Base-by-base conservation (phyloP, 805 yeast species). In the Kuraishia capsulata region DNA sequence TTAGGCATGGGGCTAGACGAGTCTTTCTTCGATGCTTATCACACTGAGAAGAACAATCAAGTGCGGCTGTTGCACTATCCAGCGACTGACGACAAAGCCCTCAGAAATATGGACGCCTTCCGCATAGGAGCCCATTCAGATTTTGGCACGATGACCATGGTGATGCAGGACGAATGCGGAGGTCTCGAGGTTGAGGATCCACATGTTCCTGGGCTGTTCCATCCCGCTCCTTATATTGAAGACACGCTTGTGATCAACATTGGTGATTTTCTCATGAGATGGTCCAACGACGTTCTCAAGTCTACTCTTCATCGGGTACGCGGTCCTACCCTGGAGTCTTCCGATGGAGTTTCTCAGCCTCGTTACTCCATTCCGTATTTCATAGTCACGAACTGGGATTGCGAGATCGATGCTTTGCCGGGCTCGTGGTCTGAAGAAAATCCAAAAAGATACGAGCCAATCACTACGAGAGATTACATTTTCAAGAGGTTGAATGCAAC, bases 51-150 rank as follows among this genome's bases (percentile, higher is more conserved):
- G 3, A 45, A 49, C 37, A 53, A 57, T 30, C 56, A 54, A 19
- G 43, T 55, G 14, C 47, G 67, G 33, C 36, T 61, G 29, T 43
- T 61, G n/a, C 65, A 59, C 39, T 63, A 62, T 33, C 57, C 62
- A 4, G 16, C 36, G 18, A 33, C 36, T 4, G 28, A 21, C 18
- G 54, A 45, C 5, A 53, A 53, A 29, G 56, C 51, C 8, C 49
- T 38, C 74, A 77, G 6, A 76, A 75, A 42, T 69, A 74, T 18
- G 71, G 65, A 18, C 69, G 79, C 35, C 65, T 85, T 38, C 92
- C 92, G 54, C 18, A 38, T 48, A 4, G 95, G 94, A 31, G 92
- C 94, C 6, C 94, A 85, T 47, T 83, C 94, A 0, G 94, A 85
- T 52, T 84, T 84, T 50, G 94, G 94, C 3, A 71, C 85, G 2